A percentile compares a stretch with the other conserved stretches of the same genome.
These are phyloP conservation scores for Phialophora expanda DNA, from an alignment of 2,329 filamentous ascomycete genomes.

Conservation along the genomic window DNA sequence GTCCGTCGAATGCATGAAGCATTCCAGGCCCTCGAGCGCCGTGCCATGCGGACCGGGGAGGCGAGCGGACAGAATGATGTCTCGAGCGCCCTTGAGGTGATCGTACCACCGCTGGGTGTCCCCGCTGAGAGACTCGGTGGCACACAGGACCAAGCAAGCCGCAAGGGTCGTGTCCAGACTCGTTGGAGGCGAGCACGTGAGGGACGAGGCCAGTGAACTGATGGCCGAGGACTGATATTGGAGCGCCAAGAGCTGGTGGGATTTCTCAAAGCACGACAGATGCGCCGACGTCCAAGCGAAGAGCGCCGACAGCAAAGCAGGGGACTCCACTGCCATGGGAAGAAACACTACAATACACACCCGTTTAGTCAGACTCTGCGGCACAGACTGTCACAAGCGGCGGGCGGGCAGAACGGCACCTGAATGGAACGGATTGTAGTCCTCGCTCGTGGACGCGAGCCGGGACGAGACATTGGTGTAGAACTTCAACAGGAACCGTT, in stretches of 20 bases:
- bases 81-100: not conserved
- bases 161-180: not conserved
- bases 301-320: not conserved
- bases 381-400: not conserved
- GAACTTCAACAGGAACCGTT: constrained; percentile 2
- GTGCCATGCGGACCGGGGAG: not conserved
- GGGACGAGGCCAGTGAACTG: not conserved
- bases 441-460: not conserved
- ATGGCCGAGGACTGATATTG: not conserved
- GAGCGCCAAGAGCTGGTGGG: constrained; percentile 1
- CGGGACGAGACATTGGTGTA: not conserved
- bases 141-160: not conserved
- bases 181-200: not conserved
- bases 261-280: constrained; percentile 2
- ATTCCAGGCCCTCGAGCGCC: not conserved
- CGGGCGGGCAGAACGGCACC: not conserved
- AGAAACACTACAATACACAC: not conserved
- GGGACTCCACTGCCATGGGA: constrained; percentile 4
- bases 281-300: constrained; percentile 2
- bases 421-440: not conserved
- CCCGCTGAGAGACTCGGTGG: not conserved
- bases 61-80: not conserved
- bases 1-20: constrained; percentile 5
- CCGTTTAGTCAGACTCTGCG: not conserved
- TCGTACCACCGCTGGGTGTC: not conserved